These are phyloP conservation scores for Moesziomyces sp. DNA, from an alignment of 1,284 basidiomycete genomes.

Conservation along the genomic window DNA sequence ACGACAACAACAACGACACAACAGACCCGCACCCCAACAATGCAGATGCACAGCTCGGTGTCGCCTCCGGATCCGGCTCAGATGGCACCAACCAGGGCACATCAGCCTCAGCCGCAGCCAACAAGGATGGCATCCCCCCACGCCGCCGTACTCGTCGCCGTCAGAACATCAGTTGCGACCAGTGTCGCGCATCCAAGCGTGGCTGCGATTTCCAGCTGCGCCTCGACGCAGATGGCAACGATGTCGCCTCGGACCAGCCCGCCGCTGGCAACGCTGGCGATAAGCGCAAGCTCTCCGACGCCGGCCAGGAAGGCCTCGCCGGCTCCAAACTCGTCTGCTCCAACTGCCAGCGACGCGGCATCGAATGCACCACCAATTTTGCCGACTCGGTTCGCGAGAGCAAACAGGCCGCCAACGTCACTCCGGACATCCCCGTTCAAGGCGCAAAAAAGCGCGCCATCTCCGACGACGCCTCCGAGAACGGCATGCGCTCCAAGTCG, in stretches of 20 bases:
- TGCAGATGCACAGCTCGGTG: background rate
- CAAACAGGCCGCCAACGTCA: conserved; percentile 37
- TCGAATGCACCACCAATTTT: conserved; percentile 53
- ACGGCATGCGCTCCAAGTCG: conserved; percentile 39
- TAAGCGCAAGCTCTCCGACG: conserved; percentile 50
- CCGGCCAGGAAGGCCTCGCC: conserved; percentile 11
- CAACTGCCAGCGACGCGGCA: conserved; percentile 50
- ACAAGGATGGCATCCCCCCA: conserved; percentile 35
- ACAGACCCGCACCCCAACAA: too few species aligned
- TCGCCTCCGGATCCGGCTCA: background rate
- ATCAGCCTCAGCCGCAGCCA: conserved; percentile 12
- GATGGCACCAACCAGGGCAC: background rate
- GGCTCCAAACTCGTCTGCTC: conserved; percentile 40
- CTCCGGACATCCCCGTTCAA: conserved; percentile 1
- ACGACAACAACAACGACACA: conserved; percentile 9
- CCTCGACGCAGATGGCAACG: conserved; percentile 48
- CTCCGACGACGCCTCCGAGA: conserved; percentile 29
- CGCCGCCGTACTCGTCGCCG: conserved; percentile 40
- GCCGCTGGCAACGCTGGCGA: conserved; percentile 19
- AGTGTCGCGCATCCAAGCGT: conserved; percentile 50
- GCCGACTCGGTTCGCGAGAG: conserved; percentile 46
- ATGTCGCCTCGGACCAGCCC: conserved; percentile 5
- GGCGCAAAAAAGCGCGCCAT: conserved; percentile 42
- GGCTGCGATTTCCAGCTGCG: conserved; percentile 51
- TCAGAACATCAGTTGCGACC: conserved; percentile 55